Conservation (phyloP, 805 yeast species). For the Ogataea siamensis region DNA sequence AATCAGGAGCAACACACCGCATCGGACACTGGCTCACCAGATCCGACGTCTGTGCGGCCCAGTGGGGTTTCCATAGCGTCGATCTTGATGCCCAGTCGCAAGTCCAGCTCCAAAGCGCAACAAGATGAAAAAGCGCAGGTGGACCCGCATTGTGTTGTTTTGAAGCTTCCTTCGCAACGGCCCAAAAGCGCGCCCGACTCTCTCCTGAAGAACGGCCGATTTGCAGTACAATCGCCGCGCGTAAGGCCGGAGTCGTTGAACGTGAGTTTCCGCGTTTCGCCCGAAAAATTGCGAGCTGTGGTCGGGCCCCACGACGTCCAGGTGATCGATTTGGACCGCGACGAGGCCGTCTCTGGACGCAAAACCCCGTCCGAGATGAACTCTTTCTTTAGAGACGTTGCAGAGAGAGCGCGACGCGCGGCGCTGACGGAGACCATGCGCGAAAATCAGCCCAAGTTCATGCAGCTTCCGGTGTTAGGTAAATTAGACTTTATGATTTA, state of each 20-base stretch:
- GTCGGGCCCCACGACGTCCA: conserved; percentile 2
- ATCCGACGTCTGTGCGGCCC: too few species aligned
- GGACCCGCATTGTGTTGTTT: conserved; percentile 8
- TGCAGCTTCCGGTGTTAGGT: conserved; percentile 34
- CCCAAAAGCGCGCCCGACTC: background rate
- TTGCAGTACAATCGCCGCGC: conserved; percentile 14
- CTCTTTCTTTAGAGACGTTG: conserved; percentile 39
- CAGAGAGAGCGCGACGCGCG: conserved; percentile 33
- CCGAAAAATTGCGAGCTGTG: conserved; percentile 10
- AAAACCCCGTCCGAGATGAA: conserved; percentile 11
- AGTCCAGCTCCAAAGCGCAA: background rate
- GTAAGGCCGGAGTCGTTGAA: conserved; percentile 11
- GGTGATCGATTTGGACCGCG: conserved; percentile 2
- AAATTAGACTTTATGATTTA: conserved; percentile 36
- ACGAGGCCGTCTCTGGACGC: conserved; percentile 9
- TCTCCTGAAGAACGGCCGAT: conserved; percentile 18
- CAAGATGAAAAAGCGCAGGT: background rate
- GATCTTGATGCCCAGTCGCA: conserved; percentile 3
- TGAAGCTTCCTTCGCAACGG: conserved; percentile 3
- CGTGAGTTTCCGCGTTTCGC: conserved; percentile 18
- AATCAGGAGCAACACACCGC: background rate
- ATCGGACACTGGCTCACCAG: background rate
- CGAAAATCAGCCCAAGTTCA: conserved; percentile 28
- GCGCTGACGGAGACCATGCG: background rate
- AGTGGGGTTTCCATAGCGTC: conserved; percentile 9